These are phyloP conservation scores for Blastomyces percursus DNA, from an alignment of 2,329 filamentous ascomycete genomes.

Conservation along the genomic window DNA sequence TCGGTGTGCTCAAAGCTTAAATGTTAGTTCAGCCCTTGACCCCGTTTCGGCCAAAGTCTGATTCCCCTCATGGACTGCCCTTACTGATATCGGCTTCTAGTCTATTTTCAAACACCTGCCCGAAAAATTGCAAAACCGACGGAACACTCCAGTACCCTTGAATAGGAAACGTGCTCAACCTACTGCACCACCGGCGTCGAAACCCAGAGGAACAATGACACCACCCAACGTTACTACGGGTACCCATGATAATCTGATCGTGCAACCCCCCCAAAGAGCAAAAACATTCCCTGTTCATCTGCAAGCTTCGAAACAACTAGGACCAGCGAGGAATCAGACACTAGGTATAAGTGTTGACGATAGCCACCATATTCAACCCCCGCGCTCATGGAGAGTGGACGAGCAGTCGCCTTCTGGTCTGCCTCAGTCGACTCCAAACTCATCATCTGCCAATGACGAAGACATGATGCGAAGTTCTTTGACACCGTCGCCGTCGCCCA, in stretches of 20 bases:
- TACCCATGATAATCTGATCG: conserved; percentile 8
- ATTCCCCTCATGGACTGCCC: conserved; percentile 4
- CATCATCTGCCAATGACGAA: conserved; percentile 7
- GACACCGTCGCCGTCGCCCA: conserved; percentile 9
- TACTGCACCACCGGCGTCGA: conserved; percentile 4
- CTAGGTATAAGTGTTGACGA: conserved; percentile 26
- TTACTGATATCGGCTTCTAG: conserved; percentile 34
- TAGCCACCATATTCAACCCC: conserved; percentile 7
- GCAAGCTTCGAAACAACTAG: conserved; percentile 17
- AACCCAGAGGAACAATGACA: conserved; percentile 13
- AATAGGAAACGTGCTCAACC: conserved; percentile 38
- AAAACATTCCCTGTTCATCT: conserved; percentile 32
- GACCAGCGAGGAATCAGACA: conserved; percentile 15
- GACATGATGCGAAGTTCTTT: conserved; percentile 10
- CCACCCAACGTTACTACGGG: conserved; percentile 15
- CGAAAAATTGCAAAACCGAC: conserved; percentile 51
- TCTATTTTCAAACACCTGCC: conserved; percentile 75
- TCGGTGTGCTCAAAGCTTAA: conserved; percentile 65
- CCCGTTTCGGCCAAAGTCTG: not conserved
- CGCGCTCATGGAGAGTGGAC: not conserved
- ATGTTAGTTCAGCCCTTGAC: conserved; percentile 43
- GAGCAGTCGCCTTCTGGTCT: conserved; percentile 6
- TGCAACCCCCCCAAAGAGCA: conserved; percentile 23
- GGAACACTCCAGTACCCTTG: conserved; percentile 34
- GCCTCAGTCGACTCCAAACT: conserved; percentile 7